phyloP scores from a whole-genome alignment of 2,329 filamentous ascomycete genomes.

The Diplocarpon rosae region DNA sequence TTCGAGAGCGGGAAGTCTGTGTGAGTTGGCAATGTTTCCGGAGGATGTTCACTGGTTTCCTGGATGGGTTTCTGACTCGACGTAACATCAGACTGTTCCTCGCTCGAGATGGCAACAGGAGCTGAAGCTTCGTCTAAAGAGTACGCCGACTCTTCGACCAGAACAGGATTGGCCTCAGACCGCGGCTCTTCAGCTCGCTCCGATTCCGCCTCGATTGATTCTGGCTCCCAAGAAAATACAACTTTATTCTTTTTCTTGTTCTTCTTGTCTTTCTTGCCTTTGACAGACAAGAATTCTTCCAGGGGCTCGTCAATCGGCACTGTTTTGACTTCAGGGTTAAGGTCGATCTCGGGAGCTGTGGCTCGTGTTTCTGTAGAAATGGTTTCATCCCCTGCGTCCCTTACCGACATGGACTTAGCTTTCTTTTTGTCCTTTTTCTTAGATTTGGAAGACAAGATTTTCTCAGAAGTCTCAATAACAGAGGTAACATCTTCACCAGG shows the following conservation, averaged over 20 bases:
- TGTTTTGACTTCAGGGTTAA: neutral
- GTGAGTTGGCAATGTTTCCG: neutral
- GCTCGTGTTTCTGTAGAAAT: neutral
- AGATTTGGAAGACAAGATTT: constrained; percentile 8
- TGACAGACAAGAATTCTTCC: constrained; percentile 4
- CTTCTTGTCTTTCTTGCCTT: constrained; percentile 12
- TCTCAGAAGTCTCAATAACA: neutral
- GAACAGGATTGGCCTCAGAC: neutral
- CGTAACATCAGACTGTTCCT: constrained; percentile 6
- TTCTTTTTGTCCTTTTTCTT: constrained; percentile 25
- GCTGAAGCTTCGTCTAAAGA: neutral
- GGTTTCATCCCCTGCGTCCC: constrained; percentile 3
- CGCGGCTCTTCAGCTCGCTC: neutral
- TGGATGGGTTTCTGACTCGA: neutral
- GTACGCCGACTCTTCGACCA: neutral
- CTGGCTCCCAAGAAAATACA: constrained; percentile 14
- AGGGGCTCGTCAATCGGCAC: neutral
- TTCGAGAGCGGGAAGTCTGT: neutral
- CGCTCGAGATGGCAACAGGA: neutral
- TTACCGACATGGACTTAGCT: constrained; percentile 3
- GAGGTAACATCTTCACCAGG: neutral
- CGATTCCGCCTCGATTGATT: no score
- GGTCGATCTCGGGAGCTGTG: neutral
- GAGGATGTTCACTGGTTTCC: neutral
- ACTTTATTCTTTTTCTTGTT: constrained; percentile 13